phyloP scores from a whole-genome alignment of 768 basidiomycete species.

The Solioccasus polychromus region DNA sequence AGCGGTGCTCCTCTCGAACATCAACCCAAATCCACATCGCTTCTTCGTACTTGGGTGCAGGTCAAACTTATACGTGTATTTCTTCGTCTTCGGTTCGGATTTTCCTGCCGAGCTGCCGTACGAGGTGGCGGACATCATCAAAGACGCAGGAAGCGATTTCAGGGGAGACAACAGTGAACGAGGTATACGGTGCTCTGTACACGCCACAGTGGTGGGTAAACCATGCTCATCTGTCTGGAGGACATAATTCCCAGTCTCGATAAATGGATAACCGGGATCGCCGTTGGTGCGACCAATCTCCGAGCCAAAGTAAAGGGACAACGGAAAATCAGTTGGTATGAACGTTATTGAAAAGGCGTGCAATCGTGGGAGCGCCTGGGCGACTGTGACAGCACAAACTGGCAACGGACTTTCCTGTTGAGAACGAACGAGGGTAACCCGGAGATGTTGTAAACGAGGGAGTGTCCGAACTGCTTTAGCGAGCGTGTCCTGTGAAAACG shows the following conservation, averaged over 20 bases:
- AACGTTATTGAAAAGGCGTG: constrained; percentile 61
- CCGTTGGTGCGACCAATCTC: constrained; percentile 36
- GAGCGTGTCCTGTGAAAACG: constrained; percentile 36
- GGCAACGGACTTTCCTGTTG: constrained; percentile 61
- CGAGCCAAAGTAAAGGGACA: constrained; percentile 45
- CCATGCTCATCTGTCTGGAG: constrained; percentile 62
- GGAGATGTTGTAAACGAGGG: constrained; percentile 58
- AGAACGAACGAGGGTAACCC: constrained; percentile 64
- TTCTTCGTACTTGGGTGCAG: constrained; percentile 36
- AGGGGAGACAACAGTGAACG: constrained; percentile 29
- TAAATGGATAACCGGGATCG: constrained; percentile 24
- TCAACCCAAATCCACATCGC: constrained; percentile 40
- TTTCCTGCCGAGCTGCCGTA: constrained; percentile 19
- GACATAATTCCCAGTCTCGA: constrained; percentile 52
- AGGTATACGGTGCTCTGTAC: constrained; percentile 43
- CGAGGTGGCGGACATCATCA: constrained; percentile 26
- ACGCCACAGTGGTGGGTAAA: constrained; percentile 53
- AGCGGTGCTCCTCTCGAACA: constrained; percentile 57
- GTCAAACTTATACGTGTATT: constrained; percentile 24
- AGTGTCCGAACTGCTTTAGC: constrained; percentile 61
- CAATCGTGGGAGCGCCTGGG: constrained; percentile 65
- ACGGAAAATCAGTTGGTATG: constrained; percentile 54
- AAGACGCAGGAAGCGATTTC: constrained; percentile 12
- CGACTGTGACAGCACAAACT: constrained; percentile 58
- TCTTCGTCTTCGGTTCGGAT: constrained; percentile 30